Conservation (phyloP, 768 basidiomycete genomes). For the Leccinum uliginosum region DNA sequence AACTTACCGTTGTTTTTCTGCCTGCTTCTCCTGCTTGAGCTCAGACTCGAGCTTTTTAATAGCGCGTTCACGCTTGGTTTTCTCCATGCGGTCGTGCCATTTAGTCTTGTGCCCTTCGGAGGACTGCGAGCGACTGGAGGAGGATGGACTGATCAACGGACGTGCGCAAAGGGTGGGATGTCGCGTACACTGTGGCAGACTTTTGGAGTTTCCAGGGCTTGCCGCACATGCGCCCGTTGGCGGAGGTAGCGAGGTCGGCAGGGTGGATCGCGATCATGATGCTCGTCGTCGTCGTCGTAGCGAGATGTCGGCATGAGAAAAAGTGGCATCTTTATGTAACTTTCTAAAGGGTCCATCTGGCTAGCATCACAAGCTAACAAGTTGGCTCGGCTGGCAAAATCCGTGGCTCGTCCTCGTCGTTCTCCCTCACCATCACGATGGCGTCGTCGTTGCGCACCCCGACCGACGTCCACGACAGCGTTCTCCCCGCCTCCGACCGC, state of each 20-base stretch:
- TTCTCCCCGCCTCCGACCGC: constrained; percentile 41
- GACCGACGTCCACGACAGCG: constrained; percentile 26
- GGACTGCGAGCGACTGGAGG: constrained; percentile 61
- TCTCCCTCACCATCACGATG: constrained; percentile 29
- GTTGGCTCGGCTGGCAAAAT: constrained; percentile 1
- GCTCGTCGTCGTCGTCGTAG: neutral
- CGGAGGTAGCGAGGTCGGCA: constrained; percentile 48
- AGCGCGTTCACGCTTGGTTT: constrained; percentile 59
- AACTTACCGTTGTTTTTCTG: constrained; percentile 57
- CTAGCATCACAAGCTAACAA: neutral
- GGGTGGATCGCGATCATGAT: neutral
- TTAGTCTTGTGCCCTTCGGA: constrained; percentile 62
- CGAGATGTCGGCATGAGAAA: constrained; percentile 18
- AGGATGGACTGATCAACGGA: constrained; percentile 1
- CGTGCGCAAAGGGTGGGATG: neutral
- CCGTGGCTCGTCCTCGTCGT: neutral
- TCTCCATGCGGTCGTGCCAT: constrained; percentile 69
- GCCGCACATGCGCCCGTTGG: constrained; percentile 63
- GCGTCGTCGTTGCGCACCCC: constrained; percentile 36
- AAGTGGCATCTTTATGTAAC: constrained; percentile 23
- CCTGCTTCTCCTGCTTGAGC: constrained; percentile 71
- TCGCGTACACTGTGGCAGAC: constrained; percentile 46
- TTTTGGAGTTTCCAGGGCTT: constrained; percentile 63
- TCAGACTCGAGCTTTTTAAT: constrained; percentile 72
- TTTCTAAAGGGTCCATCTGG: neutral